Base-by-base conservation (phyloP, 1,284 basidiomycete species). In the Mycena sp. region DNA sequence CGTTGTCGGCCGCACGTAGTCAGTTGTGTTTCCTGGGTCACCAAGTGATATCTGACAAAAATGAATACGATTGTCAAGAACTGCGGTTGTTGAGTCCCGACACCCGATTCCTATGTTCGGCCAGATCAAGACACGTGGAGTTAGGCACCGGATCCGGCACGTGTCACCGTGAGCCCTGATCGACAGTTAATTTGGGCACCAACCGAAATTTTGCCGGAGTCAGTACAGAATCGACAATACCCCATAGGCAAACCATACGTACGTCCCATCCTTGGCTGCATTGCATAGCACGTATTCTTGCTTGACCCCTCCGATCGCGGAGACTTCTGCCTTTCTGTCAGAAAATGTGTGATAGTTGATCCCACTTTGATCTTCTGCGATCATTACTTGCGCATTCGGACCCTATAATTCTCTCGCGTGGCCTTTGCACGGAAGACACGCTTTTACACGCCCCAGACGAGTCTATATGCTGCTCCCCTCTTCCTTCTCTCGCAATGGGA, bases 381-480 rank as follows among this genome's bases (percentile, higher is more conserved):
- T 61, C 51, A 59, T 55, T 51, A 7, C 45, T 49, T 32, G 37
- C 16, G 23, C n/a, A n/a, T n/a, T 64, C 63, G 58, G 51, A 64
- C 21, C 37, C 54, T 61, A 52, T 59, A 60, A 56, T 23, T 19
- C 38, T 57, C 52, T 65, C 64, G 64, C 59, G 64, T 61, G 64
- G 64, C 51, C 19, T 19, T 65, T 62, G 64, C 28, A 60, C 64
- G 64, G 64, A 43, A 29, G n/a, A 57, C 64, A 65, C 63, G 59
- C 51, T 56, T 35, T 40, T 37, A 32, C 44, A 46, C 53, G 28
- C 58, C 50, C 30, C 40, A 52, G 38, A 51, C 41, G 29, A 46
- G 37, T 44, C 40, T 43, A 17, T 52, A 28, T 45, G 12, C 41
- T 56, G n/a, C 16, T 49, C 32, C 55, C 46, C 58, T 43, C 64